phyloP scores from a whole-genome alignment of 257 asterid species.

The Solanum phureja region DNA sequence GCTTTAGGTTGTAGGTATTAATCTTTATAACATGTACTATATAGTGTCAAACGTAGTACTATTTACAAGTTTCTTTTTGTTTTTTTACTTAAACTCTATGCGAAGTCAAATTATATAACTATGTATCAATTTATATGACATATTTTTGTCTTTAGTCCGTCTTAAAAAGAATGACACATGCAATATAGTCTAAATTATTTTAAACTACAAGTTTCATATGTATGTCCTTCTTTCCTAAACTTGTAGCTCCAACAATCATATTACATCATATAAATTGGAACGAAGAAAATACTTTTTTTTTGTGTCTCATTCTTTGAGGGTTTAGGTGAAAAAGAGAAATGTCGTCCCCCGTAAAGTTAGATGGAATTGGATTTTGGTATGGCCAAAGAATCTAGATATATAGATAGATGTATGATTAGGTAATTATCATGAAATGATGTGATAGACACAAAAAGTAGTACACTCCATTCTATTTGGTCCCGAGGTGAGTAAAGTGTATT shows the following conservation, averaged over 20 bases:
- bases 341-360: conserved; percentile 48
- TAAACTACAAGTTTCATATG: not conserved
- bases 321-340: conserved; percentile 1
- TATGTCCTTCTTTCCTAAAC: no score
- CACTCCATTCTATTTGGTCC: not conserved
- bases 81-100: not conserved
- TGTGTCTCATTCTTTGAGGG: not conserved
- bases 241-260: not conserved
- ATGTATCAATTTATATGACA: no score
- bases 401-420: conserved; percentile 46
- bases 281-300: not conserved
- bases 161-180: not conserved
- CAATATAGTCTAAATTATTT: no score
- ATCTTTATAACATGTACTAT: not conserved
- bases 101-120: not conserved
- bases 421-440: conserved; percentile 76
- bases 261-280: no score
- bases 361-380: conserved; percentile 2
- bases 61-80: not conserved
- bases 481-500: not conserved
- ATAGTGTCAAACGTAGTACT: not conserved
- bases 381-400: conserved; percentile 14
- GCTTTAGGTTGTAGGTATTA: not conserved
- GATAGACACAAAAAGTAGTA: not conserved
- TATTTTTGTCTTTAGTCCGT: not conserved